phyloP scores from a whole-genome alignment of 352 stramenopile genomes.

The Phytophthora idaei region DNA sequence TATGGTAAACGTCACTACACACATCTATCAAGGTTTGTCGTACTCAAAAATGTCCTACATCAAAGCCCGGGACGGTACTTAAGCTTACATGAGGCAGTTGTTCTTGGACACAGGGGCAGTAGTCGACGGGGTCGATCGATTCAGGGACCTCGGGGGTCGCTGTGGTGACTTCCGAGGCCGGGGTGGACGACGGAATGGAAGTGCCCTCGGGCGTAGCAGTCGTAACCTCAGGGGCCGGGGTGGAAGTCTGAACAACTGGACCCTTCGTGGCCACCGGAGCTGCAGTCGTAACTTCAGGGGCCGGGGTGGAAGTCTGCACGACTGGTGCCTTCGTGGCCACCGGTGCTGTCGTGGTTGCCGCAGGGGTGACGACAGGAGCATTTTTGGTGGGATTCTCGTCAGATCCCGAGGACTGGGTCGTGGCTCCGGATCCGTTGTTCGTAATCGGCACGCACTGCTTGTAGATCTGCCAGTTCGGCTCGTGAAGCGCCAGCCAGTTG shows the following conservation, averaged over 20 bases:
- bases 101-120: neutral
- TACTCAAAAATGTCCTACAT: neutral
- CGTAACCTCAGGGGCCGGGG: neutral
- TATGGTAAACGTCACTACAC: neutral
- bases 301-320: no score
- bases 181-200: neutral
- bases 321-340: no score
- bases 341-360: neutral
- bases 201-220: neutral
- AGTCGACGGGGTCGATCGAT: neutral
- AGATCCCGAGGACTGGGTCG: neutral
- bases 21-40: neutral
- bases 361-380: neutral
- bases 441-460: conserved; percentile 37
- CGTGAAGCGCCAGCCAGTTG: conserved; percentile 55
- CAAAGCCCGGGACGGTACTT: neutral
- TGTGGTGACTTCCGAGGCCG: neutral
- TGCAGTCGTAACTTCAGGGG: neutral
- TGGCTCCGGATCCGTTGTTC: neutral
- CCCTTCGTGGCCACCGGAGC: neutral
- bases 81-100: neutral
- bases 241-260: neutral
- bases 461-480: conserved; percentile 47
- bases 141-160: neutral
- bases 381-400: neutral